Evolutionary conservation across 129 eudicot genomes (phyloP).

Genomic region (Rutidosis leptorrhynchoides): DNA sequence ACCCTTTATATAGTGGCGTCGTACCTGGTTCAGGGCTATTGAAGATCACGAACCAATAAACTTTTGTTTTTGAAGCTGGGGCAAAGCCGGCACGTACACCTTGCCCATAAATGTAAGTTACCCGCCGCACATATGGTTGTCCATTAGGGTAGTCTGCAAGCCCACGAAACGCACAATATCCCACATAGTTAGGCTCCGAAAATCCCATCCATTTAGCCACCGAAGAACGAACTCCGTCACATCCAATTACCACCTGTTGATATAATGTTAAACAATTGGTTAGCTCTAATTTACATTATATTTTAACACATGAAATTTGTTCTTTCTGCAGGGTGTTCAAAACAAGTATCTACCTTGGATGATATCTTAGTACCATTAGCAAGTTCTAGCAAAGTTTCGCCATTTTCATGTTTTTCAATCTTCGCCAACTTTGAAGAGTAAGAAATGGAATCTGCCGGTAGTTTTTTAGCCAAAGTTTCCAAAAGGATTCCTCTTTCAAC

Average conservation of each 20-base stretch:
- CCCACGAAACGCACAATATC: conserved; percentile 89
- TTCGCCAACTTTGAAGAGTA: conserved; percentile 68
- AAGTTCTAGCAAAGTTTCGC: conserved; percentile 54
- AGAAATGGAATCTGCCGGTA: conserved; percentile 49
- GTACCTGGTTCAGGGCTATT: conserved; percentile 82
- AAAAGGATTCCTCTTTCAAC: conserved; percentile 77
- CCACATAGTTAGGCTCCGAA: conserved; percentile 69
- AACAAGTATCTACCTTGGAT: conserved; percentile 56
- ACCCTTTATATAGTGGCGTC: neutral
- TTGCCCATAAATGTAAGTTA: conserved; percentile 72
- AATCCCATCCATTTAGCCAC: conserved; percentile 95
- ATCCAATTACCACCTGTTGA: conserved; percentile 74
- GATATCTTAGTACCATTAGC: conserved; percentile 53
- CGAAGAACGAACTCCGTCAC: conserved; percentile 88
- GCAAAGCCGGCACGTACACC: conserved; percentile 85
- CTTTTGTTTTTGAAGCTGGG: conserved; percentile 81
- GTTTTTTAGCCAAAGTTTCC: conserved; percentile 70
- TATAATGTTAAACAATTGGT: conserved; percentile 15
- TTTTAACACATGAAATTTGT: conserved; percentile 3
- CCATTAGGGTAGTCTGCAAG: conserved; percentile 72
- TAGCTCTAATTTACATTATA: neutral
- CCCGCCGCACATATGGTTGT: conserved; percentile 68
- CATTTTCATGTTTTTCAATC: conserved; percentile 40
- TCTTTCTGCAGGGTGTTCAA: neutral
- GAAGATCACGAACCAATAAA: conserved; percentile 88